Evolutionary conservation across 2,329 filamentous ascomycete genomes (phyloP), one percentile per base, ranked within the genome.

Genomic region (Cryphonectria carpinicola): DNA sequence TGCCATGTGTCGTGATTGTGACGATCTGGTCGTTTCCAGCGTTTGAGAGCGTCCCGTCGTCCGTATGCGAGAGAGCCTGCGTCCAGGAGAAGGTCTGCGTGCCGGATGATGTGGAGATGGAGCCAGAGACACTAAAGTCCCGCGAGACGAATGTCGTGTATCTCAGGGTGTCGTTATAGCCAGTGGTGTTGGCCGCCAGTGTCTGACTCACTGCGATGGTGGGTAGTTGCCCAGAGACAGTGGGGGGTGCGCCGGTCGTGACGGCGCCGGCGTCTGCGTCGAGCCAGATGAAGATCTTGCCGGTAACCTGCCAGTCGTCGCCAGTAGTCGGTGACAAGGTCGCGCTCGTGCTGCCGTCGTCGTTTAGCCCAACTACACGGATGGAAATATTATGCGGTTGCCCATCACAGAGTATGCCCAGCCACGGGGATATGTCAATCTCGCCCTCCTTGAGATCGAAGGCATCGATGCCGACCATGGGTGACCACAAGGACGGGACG

Each of bases 381-480:
- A 96, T 88, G 67, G 88, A 86, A 76, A 95, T 92, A 0, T 81
- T 88, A 77, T 95, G 92, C 5, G 83, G 74, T 1, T 82, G 74
- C 0, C 89, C 90, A 75, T 95, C 89, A 73, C 87, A 90, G 0
- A 96, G 84, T 0, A 91, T 71, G 0, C 91, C 88, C 3, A 96
- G 82, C 84, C 91, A 95, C 0, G 93, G 90, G 1, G 92, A 91
- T 58, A 97, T 89, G 76, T 97, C 93, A 73, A 97, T 93, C 78
- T 95, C 92, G 73, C 93, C 89, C 77, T 96, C 92, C 61, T 87
- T 84, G 25, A 97, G 83, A 77, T 96, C 93, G 77, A 94, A 96
- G 0, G 92, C 89, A 76, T 96, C 90, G 35, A 93, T 88, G 1
- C 93, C 93, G 3, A 93, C 93, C 67, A 95, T 86, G 0, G 93